Evolutionary conservation across 441 rosid genomes (phyloP).

Genomic region (Isatis lusitanica): DNA sequence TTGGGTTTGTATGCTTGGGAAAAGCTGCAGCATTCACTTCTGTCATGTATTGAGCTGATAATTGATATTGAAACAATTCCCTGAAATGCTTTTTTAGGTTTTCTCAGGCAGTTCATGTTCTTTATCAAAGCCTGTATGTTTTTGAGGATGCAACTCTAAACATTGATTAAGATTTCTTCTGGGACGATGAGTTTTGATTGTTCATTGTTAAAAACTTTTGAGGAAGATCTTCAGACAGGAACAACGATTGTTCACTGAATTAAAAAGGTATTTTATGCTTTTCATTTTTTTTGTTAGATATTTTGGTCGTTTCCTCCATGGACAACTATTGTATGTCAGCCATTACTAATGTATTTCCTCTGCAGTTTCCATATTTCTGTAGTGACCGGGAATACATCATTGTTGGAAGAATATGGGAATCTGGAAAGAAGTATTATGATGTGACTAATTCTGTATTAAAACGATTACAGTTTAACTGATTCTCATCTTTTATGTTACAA

Average conservation of each 20-base stretch:
- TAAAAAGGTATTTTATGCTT: slow-evolving; percentile 46
- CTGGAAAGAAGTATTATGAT: slow-evolving; percentile 69
- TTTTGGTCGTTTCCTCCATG: not conserved
- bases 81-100: slow-evolving; percentile 3
- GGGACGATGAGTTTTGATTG: slow-evolving; percentile 98
- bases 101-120: slow-evolving; percentile 65
- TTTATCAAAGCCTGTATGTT: slow-evolving; percentile 76
- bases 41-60: not conserved
- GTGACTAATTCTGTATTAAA: too few species aligned
- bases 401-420: slow-evolving; percentile 90
- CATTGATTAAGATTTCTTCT: slow-evolving; percentile 88
- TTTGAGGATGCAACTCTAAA: slow-evolving; percentile 87
- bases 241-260: slow-evolving; percentile 76
- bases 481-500: too few species aligned
- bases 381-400: slow-evolving; percentile 92
- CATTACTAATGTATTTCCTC: slow-evolving; percentile 23
- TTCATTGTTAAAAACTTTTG: too few species aligned
- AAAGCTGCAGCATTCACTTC: not conserved
- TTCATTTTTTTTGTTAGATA: not conserved
- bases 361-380: slow-evolving; percentile 94
- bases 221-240: slow-evolving; percentile 71
- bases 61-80: not conserved
- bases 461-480: too few species aligned
- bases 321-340: not conserved
- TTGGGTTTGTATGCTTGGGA: not conserved